These are phyloP conservation scores for Colletotrichum nymphaeae DNA, from an alignment of 2,329 filamentous ascomycete genomes.

Conservation along the genomic window DNA sequence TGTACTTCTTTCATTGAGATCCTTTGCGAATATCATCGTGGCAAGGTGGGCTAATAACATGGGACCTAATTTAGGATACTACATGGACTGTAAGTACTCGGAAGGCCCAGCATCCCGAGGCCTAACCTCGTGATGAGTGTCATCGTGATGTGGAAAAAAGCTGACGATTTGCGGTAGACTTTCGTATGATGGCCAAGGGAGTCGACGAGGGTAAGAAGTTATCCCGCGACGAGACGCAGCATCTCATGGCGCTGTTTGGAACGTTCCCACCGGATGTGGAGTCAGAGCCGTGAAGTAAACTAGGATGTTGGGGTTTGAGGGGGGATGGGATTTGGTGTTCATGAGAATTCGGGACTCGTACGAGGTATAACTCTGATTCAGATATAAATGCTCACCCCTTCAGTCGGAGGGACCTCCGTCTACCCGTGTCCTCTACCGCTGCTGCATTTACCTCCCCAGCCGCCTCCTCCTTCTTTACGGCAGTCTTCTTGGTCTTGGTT, in stretches of 20 bases:
- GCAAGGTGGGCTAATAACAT: not conserved
- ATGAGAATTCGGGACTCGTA: not conserved
- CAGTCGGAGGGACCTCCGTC: slow-evolving; percentile 44
- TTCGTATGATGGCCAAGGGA: slow-evolving; percentile 47
- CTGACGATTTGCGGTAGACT: slow-evolving; percentile 41
- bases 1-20: not conserved
- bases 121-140: not conserved
- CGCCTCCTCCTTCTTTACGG: slow-evolving; percentile 9
- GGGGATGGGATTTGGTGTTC: not conserved
- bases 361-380: not conserved
- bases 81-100: slow-evolving; percentile 48
- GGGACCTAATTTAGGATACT: slow-evolving; percentile 41
- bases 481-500: slow-evolving; percentile 11
- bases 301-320: not conserved
- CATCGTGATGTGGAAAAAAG: not conserved
- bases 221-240: slow-evolving; percentile 40
- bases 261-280: slow-evolving; percentile 50
- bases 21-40: not conserved
- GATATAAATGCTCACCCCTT: slow-evolving; percentile 35
- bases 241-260: slow-evolving; percentile 50
- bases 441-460: slow-evolving; percentile 1
- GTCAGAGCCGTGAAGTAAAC: slow-evolving; percentile 42
- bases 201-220: slow-evolving; percentile 42
- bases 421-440: slow-evolving; percentile 31
- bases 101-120: too few relatives aligned